Base-by-base conservation (phyloP, 2,329 filamentous ascomycete species). In the Bipolaris sorokiniana region DNA sequence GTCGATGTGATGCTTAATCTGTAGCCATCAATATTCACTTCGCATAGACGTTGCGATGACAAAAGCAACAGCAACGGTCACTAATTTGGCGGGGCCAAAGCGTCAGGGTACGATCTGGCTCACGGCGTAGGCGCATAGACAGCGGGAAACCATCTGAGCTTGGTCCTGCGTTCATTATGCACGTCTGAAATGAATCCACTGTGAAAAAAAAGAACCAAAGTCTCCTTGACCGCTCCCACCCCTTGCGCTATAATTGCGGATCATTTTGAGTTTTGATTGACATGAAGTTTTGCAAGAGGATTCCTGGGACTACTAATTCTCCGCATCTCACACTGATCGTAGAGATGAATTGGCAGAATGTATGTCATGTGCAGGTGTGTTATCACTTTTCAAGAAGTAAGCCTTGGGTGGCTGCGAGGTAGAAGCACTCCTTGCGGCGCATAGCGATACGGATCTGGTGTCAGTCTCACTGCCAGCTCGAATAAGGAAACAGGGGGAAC, bases 291-390 rank as follows among this genome's bases (percentile, higher is more conserved):
- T 46, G 48, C 41, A 56, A 58, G 44, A 58, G 55, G 58, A 56
- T 59, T 62, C 57, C 48, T 56, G 62, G 51, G 49, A 61, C 61
- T 52, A 45, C 69, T 50, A 61, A 62, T 56, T 59, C 54, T 50
- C 54, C 48, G 26, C 36, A 36, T 51, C 58, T 48, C 56, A 55
- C 50, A 38, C 62, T 54, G 70, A 59, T 71, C 67, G 67, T 72
- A 67, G 68, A 71, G 70, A 69, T 62, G 50, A 51, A 50, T 58
- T 65, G 67, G 68, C 57, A 67, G 59, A 67, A 69, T 66, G 36
- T 56, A 65, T 60, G 58, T 58, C 58, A 49, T 62, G 61, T 68
- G 65, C 61, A 52, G 53, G 49, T 57, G 42, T 74, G 67, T 66
- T 71, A 75, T 66, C 69, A 74, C 62, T 56, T 60, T 52, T 44